Percentiles rank a stretch among this genome's conserved stretches.
Conservation (phyloP, 805 yeast species). For the Yamadazyma takamatsuzukensis region DNA sequence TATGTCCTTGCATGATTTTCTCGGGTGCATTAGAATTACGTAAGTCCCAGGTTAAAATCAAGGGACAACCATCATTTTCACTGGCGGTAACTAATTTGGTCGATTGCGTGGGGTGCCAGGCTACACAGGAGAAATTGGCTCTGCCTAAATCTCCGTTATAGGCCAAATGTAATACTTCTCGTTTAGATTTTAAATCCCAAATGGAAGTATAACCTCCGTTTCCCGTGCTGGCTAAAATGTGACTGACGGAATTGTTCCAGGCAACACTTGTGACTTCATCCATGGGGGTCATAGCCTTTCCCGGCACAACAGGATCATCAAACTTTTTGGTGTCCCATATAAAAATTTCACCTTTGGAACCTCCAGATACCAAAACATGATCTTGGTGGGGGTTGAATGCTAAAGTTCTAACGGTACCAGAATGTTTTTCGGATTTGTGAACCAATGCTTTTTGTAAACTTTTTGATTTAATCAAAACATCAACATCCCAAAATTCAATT, state of each 20-base stretch:
- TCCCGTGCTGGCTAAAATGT: constrained; percentile 89
- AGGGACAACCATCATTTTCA: constrained; percentile 74
- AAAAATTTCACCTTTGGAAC: constrained; percentile 81
- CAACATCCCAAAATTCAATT: constrained; percentile 75
- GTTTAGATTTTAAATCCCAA: constrained; percentile 87
- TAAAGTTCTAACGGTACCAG: constrained; percentile 66
- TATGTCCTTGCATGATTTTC: constrained; percentile 69
- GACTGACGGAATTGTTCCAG: constrained; percentile 82
- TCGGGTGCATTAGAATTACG: constrained; percentile 93
- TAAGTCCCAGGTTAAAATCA: constrained; percentile 88
- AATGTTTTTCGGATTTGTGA: constrained; percentile 54
- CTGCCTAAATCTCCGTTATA: constrained; percentile 55
- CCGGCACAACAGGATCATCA: constrained; percentile 61
- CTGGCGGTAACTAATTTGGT: constrained; percentile 88
- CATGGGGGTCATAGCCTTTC: constrained; percentile 71
- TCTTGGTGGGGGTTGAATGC: constrained; percentile 73
- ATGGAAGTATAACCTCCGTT: constrained; percentile 82
- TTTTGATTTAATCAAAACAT: constrained; percentile 40
- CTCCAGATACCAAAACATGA: constrained; percentile 80
- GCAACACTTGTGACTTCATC: constrained; percentile 79
- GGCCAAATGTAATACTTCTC: constrained; percentile 83
- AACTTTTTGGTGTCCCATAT: constrained; percentile 83
- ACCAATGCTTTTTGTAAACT: constrained; percentile 42
- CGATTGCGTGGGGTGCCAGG: constrained; percentile 91
- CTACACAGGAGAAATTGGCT: constrained; percentile 74